phyloP scores from a whole-genome alignment of 2,329 filamentous ascomycete genomes.

The Pseudogymnoascus sp. region DNA sequence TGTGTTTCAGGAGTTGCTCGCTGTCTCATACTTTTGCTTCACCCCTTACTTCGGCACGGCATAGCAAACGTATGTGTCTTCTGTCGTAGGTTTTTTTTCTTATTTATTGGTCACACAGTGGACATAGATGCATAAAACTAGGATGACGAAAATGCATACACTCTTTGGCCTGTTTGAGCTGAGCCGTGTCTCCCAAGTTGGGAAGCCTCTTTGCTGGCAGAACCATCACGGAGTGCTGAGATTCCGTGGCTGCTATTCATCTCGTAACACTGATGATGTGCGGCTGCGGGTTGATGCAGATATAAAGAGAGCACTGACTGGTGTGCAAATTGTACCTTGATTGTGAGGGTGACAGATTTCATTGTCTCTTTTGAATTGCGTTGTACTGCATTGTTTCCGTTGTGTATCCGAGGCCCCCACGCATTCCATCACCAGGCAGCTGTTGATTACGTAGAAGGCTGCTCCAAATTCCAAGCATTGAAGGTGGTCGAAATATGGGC shows the following conservation, averaged over 20 bases:
- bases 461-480: background rate
- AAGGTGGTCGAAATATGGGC: background rate
- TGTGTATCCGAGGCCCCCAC: background rate
- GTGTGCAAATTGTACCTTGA: background rate
- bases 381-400: background rate
- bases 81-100: background rate
- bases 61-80: background rate
- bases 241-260: background rate
- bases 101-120: background rate
- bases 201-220: slow-evolving; percentile 1
- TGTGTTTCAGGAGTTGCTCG: background rate
- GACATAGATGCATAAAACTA: background rate
- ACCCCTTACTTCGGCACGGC: background rate
- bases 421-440: background rate
- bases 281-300: background rate
- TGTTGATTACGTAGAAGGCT: background rate
- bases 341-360: background rate
- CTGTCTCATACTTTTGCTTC: background rate
- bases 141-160: slow-evolving; percentile 1
- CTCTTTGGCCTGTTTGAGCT: background rate
- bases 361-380: background rate
- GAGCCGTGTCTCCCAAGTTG: slow-evolving; percentile 5
- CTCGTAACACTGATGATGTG: background rate
- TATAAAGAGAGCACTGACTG: slow-evolving; percentile 8
- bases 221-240: background rate